Evolutionary conservation across 2,329 filamentous ascomycete species (phyloP).

Genomic region (Aspergillus chevalieri): DNA sequence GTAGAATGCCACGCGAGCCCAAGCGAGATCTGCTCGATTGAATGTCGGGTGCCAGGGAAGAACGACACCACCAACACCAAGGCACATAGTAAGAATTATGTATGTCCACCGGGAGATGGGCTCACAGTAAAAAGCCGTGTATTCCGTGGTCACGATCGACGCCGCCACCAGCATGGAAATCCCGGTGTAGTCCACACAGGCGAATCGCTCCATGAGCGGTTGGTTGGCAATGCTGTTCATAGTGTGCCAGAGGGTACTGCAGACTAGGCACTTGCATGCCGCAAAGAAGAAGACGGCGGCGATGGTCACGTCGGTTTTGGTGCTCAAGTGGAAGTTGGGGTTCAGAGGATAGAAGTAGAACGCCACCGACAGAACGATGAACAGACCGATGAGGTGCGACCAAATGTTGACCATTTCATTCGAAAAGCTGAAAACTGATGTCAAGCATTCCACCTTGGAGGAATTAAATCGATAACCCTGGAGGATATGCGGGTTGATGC

Average conservation of each 20-base stretch:
- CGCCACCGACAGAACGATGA: constrained; percentile 79
- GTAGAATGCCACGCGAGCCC: constrained; percentile 88
- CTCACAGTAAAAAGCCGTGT: constrained; percentile 98
- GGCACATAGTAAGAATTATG: constrained; percentile 70
- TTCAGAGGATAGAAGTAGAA: constrained; percentile 94
- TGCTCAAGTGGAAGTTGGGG: constrained; percentile 77
- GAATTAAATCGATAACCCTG: constrained; percentile 91
- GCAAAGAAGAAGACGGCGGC: constrained; percentile 94
- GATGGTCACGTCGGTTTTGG: constrained; percentile 82
- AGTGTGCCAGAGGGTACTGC: constrained; percentile 95
- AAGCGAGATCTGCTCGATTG: constrained; percentile 87
- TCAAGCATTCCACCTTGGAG: constrained; percentile 81
- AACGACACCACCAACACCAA: constrained; percentile 82
- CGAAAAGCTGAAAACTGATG: constrained; percentile 74
- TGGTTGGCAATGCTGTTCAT: constrained; percentile 96
- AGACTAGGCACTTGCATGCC: constrained; percentile 88
- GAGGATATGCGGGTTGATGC: constrained; percentile 87
- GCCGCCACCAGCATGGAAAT: constrained; percentile 89
- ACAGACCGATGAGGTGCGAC: constrained; percentile 85
- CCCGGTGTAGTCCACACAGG: constrained; percentile 96
- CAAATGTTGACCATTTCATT: constrained; percentile 98
- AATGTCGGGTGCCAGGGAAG: constrained; percentile 95
- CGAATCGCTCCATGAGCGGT: constrained; percentile 84
- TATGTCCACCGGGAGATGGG: constrained; percentile 80
- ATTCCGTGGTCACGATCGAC: constrained; percentile 96